Evolutionary conservation across 2,329 filamentous ascomycete genomes (phyloP).

Genomic region (Xylaria hypoxylon): DNA sequence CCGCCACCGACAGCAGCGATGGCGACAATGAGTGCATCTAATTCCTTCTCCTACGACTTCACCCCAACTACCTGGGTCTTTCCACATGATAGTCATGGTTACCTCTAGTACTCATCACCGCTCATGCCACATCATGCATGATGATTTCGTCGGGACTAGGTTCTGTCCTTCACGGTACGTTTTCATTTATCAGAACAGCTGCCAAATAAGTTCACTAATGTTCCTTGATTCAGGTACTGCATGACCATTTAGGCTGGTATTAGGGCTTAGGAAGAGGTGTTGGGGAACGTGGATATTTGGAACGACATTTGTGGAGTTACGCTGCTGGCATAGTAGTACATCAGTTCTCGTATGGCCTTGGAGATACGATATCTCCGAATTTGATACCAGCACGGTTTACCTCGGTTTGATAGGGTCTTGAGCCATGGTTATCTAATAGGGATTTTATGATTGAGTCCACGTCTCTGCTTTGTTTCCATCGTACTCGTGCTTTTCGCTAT

Average conservation of each 20-base stretch:
- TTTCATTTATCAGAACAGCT: background rate
- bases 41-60: slow-evolving; percentile 45
- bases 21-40: slow-evolving; percentile 35
- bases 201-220: background rate
- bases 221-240: background rate
- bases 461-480: background rate
- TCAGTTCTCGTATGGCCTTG: background rate
- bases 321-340: background rate
- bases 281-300: background rate
- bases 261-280: background rate
- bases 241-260: background rate
- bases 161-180: slow-evolving; percentile 24
- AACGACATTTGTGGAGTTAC: background rate
- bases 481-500: background rate
- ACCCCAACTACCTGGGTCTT: slow-evolving; percentile 42
- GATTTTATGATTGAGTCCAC: background rate
- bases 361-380: background rate
- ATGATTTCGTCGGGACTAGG: background rate
- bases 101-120: slow-evolving; percentile 36
- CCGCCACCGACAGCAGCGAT: slow-evolving; percentile 7
- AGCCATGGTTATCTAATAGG: background rate
- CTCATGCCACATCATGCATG: slow-evolving; percentile 9
- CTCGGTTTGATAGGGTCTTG: slow-evolving; percentile 1
- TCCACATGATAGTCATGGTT: slow-evolving; percentile 44
- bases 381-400: background rate